Percentiles rank a stretch among this genome's conserved stretches.
These are phyloP conservation scores for Talaromyces stipitatus DNA, from an alignment of 495 filamentous ascomycete genomes.

Conservation along the genomic window DNA sequence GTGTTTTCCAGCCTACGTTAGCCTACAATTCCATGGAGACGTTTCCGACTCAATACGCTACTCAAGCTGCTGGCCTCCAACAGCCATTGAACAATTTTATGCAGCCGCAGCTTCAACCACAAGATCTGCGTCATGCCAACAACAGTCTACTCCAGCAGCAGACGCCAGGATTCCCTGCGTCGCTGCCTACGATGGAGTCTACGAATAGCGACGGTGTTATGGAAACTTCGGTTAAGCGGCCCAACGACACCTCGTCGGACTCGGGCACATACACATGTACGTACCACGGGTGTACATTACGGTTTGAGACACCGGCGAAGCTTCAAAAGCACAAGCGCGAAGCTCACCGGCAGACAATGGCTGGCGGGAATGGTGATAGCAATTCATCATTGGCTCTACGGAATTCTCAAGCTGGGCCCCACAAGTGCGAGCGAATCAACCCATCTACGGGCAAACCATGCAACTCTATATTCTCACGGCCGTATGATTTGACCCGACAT, in stretches of 20 bases:
- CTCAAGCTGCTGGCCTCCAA: slow-evolving; percentile 23
- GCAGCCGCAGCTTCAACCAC: slow-evolving; percentile 31
- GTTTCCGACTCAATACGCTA: slow-evolving; percentile 33
- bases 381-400: slow-evolving; percentile 49
- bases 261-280: slow-evolving; percentile 92
- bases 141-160: background rate
- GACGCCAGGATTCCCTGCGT: slow-evolving; percentile 52
- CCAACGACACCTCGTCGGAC: slow-evolving; percentile 59
- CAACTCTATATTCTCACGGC: slow-evolving; percentile 92
- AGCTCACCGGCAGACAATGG: slow-evolving; percentile 62
- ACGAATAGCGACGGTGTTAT: slow-evolving; percentile 45
- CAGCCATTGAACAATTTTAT: slow-evolving; percentile 51
- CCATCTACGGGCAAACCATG: slow-evolving; percentile 94
- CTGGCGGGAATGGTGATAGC: slow-evolving; percentile 31
- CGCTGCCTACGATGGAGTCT: slow-evolving; percentile 58
- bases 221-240: slow-evolving; percentile 35
- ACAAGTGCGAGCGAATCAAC: slow-evolving; percentile 87
- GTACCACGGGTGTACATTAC: slow-evolving; percentile 79
- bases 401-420: slow-evolving; percentile 81
- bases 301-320: slow-evolving; percentile 79
- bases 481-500: slow-evolving; percentile 94
- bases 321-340: slow-evolving; percentile 96
- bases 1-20: slow-evolving; percentile 31
- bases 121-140: slow-evolving; percentile 16
- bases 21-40: slow-evolving; percentile 31